Percentiles rank a stretch among this genome's conserved stretches.
phyloP scores from a whole-genome alignment of 192 early-diverging fungal species.

The Gryganskiella cystojenkinii region DNA sequence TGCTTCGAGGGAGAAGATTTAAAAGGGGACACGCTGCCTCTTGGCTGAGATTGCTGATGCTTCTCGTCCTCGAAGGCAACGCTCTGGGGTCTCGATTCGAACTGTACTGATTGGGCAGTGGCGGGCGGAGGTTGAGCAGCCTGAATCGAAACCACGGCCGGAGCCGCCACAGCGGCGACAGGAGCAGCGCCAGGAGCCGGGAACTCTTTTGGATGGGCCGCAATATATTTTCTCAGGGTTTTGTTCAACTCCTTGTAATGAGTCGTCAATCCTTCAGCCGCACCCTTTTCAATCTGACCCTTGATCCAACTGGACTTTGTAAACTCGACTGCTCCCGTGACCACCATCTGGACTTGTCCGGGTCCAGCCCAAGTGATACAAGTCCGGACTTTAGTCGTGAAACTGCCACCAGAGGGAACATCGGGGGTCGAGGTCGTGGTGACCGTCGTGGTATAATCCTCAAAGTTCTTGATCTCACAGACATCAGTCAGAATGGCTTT shows the following conservation, averaged over 20 bases:
- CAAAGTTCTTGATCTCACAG: constrained; percentile 53
- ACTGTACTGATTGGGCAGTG: background rate
- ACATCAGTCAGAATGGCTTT: constrained; percentile 60
- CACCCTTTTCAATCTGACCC: constrained; percentile 66
- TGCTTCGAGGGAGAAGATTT: background rate
- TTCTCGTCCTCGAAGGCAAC: background rate
- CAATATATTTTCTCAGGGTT: constrained; percentile 53
- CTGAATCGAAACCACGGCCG: background rate
- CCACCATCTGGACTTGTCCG: constrained; percentile 50
- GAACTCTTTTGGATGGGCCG: constrained; percentile 55
- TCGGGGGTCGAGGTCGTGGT: constrained; percentile 67
- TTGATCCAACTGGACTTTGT: constrained; percentile 63
- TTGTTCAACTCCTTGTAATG: constrained; percentile 58
- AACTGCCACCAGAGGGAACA: constrained; percentile 63
- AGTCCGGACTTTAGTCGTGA: constrained; percentile 60
- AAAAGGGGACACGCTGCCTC: background rate
- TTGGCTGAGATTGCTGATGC: background rate
- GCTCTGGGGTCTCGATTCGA: background rate
- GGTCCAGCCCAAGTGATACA: constrained; percentile 64
- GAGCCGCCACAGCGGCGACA: background rate
- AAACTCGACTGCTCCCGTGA: constrained; percentile 61
- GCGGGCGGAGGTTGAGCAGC: background rate
- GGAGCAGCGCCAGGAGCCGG: background rate
- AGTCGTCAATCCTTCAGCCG: constrained; percentile 55
- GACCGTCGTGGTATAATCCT: constrained; percentile 53